Evolutionary conservation across 768 basidiomycete genomes (phyloP), one percentile per base, ranked within the genome.

Genomic region (Leccinum arenicola): DNA sequence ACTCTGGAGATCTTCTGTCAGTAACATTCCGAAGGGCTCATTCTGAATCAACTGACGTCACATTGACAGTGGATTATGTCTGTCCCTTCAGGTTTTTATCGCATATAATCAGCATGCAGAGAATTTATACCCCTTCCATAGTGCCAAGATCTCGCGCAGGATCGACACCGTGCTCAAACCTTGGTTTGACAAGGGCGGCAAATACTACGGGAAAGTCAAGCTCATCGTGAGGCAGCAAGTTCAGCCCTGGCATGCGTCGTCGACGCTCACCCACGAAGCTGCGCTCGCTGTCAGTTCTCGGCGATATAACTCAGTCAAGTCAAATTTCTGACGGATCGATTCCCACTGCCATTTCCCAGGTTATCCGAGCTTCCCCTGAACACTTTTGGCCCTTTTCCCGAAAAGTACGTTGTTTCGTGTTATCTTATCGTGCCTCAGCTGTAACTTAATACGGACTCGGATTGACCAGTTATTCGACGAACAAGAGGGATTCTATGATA

Each of bases 361-460:
- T 88, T 36, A 80, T 85, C 3, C 83, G 83, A 33, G 80, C 82
- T 19, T 82, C 90, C 1, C 93, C 94, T 0, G 80, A 84, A n/a
- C 76, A 83, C 21, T 95, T 90, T 74, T 94, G 93, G 91, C 63
- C 77, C 1, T 96, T 88, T 77, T 85, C 87, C 50, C 77, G 85
- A 23, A 78, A 76, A 10, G 89, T 92, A 67, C 58, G 79, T 67
- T 9, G 11, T 23, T 15, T 52, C 5, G 2, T 47, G 15, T n/a
- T 9, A 6, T 29, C 58, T 49, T 43, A 25, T 47, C 25, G 9
- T 50, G 40, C 36, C 33, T 23, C 3, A 0, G 31, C 31, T 27
- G 6, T 3, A 10, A 57, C 15, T 31, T 12, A 38, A 12, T 25
- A 17, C 8, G 8, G 27, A 29, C 27, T 8, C 9, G 2, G 31